phyloP scores from a whole-genome alignment of 768 basidiomycete species.

The Agrocybe praecox region DNA sequence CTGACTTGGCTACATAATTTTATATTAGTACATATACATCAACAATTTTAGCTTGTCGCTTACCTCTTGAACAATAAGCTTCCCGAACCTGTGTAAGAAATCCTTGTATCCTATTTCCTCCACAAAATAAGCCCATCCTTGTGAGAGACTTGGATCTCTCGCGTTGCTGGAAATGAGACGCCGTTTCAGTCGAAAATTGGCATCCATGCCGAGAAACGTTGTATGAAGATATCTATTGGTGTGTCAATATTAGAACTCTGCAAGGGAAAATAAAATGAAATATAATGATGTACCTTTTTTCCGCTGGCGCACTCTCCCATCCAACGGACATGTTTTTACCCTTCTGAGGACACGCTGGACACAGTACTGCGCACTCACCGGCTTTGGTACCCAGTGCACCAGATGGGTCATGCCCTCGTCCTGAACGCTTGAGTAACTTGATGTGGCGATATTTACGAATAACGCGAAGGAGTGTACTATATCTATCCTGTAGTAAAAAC shows the following conservation, averaged over 20 bases:
- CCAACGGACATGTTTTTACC: slow-evolving; percentile 12
- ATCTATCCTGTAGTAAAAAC: slow-evolving; percentile 15
- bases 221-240: slow-evolving; percentile 9
- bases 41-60: no score
- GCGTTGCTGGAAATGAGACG: neutral
- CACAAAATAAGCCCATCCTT: slow-evolving; percentile 3
- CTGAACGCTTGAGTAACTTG: slow-evolving; percentile 13
- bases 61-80: no score
- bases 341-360: slow-evolving; percentile 18
- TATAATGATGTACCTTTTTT: neutral
- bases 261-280: neutral
- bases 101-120: neutral
- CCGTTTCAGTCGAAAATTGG: slow-evolving; percentile 14
- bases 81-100: no score
- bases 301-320: slow-evolving; percentile 7
- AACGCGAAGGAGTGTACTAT: slow-evolving; percentile 3
- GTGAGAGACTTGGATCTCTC: slow-evolving; percentile 5
- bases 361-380: slow-evolving; percentile 10
- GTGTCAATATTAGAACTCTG: neutral
- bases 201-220: slow-evolving; percentile 5
- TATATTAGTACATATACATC: no score
- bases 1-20: no score
- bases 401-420: slow-evolving; percentile 10
- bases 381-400: slow-evolving; percentile 4
- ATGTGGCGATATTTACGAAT: slow-evolving; percentile 14